Evolutionary conservation across 1,284 basidiomycete genomes (phyloP).

Genomic region (Cutaneotrichosporon mucoides): DNA sequence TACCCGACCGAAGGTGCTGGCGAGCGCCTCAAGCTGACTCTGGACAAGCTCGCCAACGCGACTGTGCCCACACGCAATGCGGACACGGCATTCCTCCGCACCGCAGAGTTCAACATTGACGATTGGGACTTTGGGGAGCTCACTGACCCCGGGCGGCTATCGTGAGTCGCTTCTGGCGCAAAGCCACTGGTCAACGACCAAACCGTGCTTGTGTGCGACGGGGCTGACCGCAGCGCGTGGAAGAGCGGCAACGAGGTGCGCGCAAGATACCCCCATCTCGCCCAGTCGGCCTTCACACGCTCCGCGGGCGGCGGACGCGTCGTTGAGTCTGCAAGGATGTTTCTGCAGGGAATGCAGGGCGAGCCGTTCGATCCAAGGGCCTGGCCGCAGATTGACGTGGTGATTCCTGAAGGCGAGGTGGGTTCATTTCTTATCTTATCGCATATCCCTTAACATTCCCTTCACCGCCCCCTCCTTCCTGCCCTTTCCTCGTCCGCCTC

Average conservation of each 20-base stretch:
- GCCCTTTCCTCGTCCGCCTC: not conserved
- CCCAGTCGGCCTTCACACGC: conserved; percentile 60
- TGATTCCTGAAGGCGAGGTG: conserved; percentile 36
- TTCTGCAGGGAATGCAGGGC: conserved; percentile 52
- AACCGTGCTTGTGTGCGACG: not conserved
- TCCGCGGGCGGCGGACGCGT: conserved; percentile 62
- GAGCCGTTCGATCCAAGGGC: conserved; percentile 19
- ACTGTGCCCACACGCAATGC: conserved; percentile 39
- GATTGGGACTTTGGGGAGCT: conserved; percentile 54
- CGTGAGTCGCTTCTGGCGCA: conserved; percentile 55
- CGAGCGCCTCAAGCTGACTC: conserved; percentile 53
- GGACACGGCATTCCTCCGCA: conserved; percentile 59
- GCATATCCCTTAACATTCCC: too few species aligned
- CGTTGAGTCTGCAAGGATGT: conserved; percentile 63
- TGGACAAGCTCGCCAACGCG: conserved; percentile 48
- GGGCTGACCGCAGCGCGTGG: conserved; percentile 44
- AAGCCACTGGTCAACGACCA: too few species aligned
- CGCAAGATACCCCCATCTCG: conserved; percentile 44
- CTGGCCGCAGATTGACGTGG: conserved; percentile 21
- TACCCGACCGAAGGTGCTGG: conserved; percentile 63
- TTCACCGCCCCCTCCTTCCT: too few species aligned
- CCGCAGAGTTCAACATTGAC: conserved; percentile 62
- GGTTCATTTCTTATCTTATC: not conserved
- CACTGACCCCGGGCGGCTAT: conserved; percentile 63
- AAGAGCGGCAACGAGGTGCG: conserved; percentile 27